Evolutionary conservation across 2,329 filamentous ascomycete species (phyloP).

Genomic region (Furcasterigmium sp.): DNA sequence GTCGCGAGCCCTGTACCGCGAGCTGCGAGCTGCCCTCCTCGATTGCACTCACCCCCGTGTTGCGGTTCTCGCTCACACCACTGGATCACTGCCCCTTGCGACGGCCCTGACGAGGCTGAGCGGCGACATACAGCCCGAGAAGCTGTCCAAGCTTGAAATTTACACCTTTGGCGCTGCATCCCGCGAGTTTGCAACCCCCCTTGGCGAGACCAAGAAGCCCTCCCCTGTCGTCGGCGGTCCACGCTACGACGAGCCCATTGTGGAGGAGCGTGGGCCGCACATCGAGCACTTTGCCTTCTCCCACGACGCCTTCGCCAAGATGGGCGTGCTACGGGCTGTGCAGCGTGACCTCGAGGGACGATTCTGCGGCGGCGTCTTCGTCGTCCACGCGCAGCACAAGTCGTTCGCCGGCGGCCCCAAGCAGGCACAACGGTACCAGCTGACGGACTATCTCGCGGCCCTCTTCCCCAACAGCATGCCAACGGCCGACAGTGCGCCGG

Average conservation of each 20-base stretch:
- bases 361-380: slow-evolving; percentile 33
- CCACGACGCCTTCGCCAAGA: slow-evolving; percentile 30
- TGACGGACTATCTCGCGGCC: slow-evolving; percentile 29
- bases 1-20: slow-evolving; percentile 25
- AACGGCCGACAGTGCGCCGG: slow-evolving; percentile 11
- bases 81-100: slow-evolving; percentile 27
- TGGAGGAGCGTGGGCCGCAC: slow-evolving; percentile 18
- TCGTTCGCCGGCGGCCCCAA: slow-evolving; percentile 2
- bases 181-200: slow-evolving; percentile 28
- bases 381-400: slow-evolving; percentile 19
- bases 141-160: slow-evolving; percentile 32
- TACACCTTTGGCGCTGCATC: slow-evolving; percentile 38
- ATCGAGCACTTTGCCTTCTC: slow-evolving; percentile 29
- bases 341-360: slow-evolving; percentile 27
- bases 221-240: slow-evolving; percentile 1
- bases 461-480: slow-evolving; percentile 24
- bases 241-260: slow-evolving; percentile 12
- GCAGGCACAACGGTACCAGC: slow-evolving; percentile 8
- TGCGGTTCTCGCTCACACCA: slow-evolving; percentile 33
- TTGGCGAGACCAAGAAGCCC: slow-evolving; percentile 15
- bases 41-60: slow-evolving; percentile 24
- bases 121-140: slow-evolving; percentile 28
- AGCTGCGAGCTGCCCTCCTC: slow-evolving; percentile 28
- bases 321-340: slow-evolving; percentile 30
- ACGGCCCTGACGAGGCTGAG: slow-evolving; percentile 29